Evolutionary conservation across 306 rosid species (phyloP).

Genomic region (Sesbania bispinosa): DNA sequence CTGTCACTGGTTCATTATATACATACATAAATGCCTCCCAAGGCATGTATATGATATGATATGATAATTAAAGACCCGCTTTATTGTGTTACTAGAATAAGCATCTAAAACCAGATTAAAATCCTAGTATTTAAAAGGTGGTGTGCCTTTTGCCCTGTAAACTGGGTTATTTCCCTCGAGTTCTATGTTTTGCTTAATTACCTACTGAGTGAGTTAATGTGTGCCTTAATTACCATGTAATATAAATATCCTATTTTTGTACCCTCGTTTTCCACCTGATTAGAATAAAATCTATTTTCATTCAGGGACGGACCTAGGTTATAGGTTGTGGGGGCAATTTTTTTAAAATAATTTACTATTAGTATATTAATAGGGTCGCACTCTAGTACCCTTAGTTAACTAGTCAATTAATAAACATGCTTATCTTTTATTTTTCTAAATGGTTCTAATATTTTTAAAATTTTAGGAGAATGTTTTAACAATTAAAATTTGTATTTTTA

Average conservation of each 20-base stretch:
- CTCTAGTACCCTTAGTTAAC: no score
- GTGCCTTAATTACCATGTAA: background rate
- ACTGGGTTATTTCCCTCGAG: background rate
- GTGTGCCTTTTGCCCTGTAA: slow-evolving; percentile 1
- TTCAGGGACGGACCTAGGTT: no score
- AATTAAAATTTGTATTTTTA: no score
- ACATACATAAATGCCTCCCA: no score
- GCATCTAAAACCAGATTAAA: slow-evolving; percentile 16
- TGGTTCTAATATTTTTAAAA: no score
- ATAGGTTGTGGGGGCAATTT: no score
- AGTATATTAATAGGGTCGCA: no score
- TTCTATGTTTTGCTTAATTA: background rate
- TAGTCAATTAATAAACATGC: no score
- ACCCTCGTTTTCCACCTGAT: background rate
- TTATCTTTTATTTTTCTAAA: no score
- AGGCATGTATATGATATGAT: slow-evolving; percentile 18
- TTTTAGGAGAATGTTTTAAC: no score
- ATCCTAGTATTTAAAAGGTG: no score
- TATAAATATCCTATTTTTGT: slow-evolving; percentile 3
- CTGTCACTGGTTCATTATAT: slow-evolving; percentile 51
- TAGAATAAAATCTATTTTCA: background rate
- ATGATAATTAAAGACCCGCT: background rate
- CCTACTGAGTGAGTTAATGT: background rate
- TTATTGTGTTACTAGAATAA: slow-evolving; percentile 11
- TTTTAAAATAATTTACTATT: no score